A percentile compares a stretch with the other conserved stretches of the same genome.
Conservation (phyloP, 306 rosid species). For the Mimosa pudica region DNA sequence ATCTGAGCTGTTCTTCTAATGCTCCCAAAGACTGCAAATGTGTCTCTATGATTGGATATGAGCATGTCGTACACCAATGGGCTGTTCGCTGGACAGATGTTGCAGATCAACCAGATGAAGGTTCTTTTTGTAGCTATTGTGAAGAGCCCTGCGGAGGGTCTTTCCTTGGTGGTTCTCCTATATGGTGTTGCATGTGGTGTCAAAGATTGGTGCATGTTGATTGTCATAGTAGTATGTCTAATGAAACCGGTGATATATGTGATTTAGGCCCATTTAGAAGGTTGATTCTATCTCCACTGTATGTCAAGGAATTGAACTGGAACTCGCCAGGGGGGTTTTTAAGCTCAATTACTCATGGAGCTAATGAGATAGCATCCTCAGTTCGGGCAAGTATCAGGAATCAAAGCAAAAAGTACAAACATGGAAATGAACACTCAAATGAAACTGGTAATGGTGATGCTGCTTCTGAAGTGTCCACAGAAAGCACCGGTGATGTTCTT, state of each 20-base stretch:
- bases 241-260: slow-evolving; percentile 89
- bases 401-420: slow-evolving; percentile 84
- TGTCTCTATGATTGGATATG: slow-evolving; percentile 84
- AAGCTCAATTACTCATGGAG: slow-evolving; percentile 95
- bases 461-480: slow-evolving; percentile 65
- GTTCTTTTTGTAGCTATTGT: slow-evolving; percentile 84
- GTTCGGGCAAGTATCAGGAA: slow-evolving; percentile 89
- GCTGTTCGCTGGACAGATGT: slow-evolving; percentile 95
- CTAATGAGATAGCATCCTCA: slow-evolving; percentile 94
- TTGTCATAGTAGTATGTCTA: slow-evolving; percentile 80
- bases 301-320: slow-evolving; percentile 69
- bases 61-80: slow-evolving; percentile 89
- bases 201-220: slow-evolving; percentile 93
- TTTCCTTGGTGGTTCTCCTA: slow-evolving; percentile 96
- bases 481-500: slow-evolving; percentile 65
- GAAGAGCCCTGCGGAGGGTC: slow-evolving; percentile 95
- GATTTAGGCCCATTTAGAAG: slow-evolving; percentile 90
- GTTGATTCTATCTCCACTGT: slow-evolving; percentile 80
- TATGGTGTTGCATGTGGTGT: slow-evolving; percentile 99
- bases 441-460: slow-evolving; percentile 69
- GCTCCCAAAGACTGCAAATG: slow-evolving; percentile 95
- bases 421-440: slow-evolving; percentile 55
- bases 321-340: slow-evolving; percentile 67
- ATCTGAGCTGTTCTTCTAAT: slow-evolving; percentile 77
- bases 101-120: slow-evolving; percentile 84